Evolutionary conservation across 805 yeast species (phyloP), one percentile per base, ranked within the genome.

Genomic region (Lipomyces japonicus): DNA sequence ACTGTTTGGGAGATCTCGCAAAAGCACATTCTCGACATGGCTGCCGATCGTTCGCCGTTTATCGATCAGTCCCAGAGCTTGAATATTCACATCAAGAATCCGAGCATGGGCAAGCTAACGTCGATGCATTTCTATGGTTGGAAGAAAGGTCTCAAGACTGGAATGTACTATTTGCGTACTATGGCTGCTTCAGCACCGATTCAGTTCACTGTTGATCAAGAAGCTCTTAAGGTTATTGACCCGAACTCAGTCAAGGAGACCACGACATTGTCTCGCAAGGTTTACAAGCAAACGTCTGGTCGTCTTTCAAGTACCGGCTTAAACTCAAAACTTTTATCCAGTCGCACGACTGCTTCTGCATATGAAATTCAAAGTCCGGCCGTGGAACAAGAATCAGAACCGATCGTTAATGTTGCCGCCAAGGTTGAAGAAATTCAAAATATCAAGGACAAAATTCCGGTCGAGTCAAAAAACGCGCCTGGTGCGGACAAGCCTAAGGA

Each of bases 111-210:
- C 63, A 93, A 93, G 70, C 77, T 93, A 66, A 93, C 97, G 4
- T 81, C 93, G 58, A 93, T 93, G 97, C 98, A 93, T 70, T 93
- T 93, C 76, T 91, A 93, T 67, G 97, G 96, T 42, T 93, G 98
- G 98, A 86, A 86, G 75, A 88, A 86, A 75, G 98, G 98, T 54
- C 78, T 93, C 67, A 93, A 93, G 78, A 93, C 98, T 3, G 98
- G 98, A 65, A 91, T 93, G 95, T 93, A 93, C 76, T 93, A 93
- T 71, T 75, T 93, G 69, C 83, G 97, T 71, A 91, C 97, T 9
- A 95, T 87, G 76, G 96, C 97, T 53, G 98, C 98, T 19, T 80
- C 96, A 38, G 86, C 95, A 44, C 97, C 98, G 42, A 93, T 93
- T 65, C 95, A 91, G 73, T 91, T 89, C 70, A 85, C 93, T 16